Evolutionary conservation across 176 grass and related monocot genomes (phyloP).

Genomic region (Sorghum bicolor): DNA sequence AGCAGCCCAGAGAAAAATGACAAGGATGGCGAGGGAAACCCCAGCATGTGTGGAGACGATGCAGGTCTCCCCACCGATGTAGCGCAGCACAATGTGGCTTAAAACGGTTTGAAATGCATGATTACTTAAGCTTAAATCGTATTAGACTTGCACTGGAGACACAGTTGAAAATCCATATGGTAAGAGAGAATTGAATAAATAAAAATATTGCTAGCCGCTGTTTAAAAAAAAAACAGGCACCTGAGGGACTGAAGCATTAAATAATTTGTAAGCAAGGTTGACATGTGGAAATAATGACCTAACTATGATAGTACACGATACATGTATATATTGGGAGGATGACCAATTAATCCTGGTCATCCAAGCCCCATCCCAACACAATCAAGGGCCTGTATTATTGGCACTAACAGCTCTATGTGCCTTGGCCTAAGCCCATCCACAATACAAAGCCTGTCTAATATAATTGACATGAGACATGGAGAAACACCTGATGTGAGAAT

Average conservation of each 20-base stretch:
- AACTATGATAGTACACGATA: neutral
- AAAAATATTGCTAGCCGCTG: neutral
- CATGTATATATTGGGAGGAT: neutral
- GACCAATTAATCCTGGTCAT: too few relatives aligned
- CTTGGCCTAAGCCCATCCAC: too few relatives aligned
- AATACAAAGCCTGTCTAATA: too few relatives aligned
- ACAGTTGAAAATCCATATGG: neutral
- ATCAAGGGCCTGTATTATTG: too few relatives aligned
- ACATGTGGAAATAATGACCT: neutral
- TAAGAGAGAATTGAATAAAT: neutral
- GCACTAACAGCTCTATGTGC: too few relatives aligned
- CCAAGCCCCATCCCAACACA: too few relatives aligned
- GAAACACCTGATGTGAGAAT: too few relatives aligned
- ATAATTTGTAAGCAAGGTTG: too few relatives aligned
- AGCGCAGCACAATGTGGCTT: neutral
- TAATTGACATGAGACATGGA: too few relatives aligned
- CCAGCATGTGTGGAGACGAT: neutral
- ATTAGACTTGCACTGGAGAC: neutral
- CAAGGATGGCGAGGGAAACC: neutral
- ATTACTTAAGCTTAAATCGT: neutral
- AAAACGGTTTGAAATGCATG: neutral
- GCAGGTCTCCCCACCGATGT: neutral
- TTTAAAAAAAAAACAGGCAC: neutral
- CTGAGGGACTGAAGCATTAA: neutral
- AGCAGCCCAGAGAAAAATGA: neutral